phyloP scores from a whole-genome alignment of 176 grass and related monocot genomes.

The Tillandsia leiboldiana region DNA sequence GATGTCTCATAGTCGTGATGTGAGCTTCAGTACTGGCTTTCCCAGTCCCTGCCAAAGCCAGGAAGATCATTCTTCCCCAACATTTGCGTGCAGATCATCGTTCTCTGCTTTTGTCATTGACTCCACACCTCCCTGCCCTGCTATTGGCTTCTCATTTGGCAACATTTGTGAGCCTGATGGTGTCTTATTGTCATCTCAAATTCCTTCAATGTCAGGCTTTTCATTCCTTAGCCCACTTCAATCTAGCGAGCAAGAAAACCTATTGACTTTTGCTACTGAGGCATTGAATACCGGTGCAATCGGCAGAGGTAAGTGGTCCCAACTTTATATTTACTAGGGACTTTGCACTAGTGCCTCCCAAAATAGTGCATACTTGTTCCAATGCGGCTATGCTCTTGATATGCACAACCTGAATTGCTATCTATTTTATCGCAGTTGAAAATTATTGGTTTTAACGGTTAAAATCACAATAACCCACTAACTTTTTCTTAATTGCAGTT shows the following conservation, averaged over 20 bases:
- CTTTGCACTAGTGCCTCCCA: too few relatives aligned
- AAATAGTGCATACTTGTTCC: too few relatives aligned
- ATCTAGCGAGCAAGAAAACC: conserved; percentile 14
- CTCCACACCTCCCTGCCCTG: conserved; percentile 8
- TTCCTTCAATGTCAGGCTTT: conserved; percentile 59
- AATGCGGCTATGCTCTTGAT: too few relatives aligned
- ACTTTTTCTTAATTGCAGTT: too few relatives aligned
- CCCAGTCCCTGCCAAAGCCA: conserved; percentile 23
- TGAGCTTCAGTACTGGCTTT: conserved; percentile 53
- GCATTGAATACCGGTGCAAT: not conserved
- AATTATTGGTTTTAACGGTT: too few relatives aligned
- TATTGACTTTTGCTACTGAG: conserved; percentile 7
- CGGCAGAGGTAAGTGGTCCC: not conserved
- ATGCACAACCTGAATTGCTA: too few relatives aligned
- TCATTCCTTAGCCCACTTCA: conserved; percentile 34
- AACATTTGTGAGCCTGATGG: conserved; percentile 6
- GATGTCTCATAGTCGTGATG: conserved; percentile 43
- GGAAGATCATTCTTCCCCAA: conserved; percentile 38
- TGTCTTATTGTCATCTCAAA: conserved; percentile 9
- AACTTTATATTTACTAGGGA: too few relatives aligned
- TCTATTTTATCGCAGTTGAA: too few relatives aligned
- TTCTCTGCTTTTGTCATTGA: conserved; percentile 32
- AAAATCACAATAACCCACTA: too few relatives aligned
- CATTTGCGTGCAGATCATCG: conserved; percentile 51
- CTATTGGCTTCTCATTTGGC: conserved; percentile 45